Evolutionary conservation across 441 rosid genomes (phyloP), one percentile per base, ranked within the genome.

Genomic region (Eutrema salsugineum): DNA sequence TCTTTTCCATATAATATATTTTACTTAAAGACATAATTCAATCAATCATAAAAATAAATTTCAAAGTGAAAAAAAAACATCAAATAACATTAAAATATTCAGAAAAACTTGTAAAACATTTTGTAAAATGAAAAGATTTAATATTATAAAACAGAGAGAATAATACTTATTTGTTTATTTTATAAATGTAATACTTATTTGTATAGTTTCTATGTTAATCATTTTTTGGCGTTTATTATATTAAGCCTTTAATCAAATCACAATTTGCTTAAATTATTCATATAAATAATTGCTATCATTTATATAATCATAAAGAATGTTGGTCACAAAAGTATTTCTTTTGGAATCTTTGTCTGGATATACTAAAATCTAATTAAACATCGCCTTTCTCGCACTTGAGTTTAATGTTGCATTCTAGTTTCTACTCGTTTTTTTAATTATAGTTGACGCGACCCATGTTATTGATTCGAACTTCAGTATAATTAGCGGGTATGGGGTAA

Each of bases 321-420:
- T 49, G 33, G 4, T 67, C 51, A 47, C 15, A 60, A 55, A 61
- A 54, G 55, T 59, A 39, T 54, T 35, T 61, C 54, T 36, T 60
- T 44, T 68, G 56, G 78, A 68, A 75, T 75, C 69, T 55, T 65
- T 46, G 3, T 17, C 4, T 61, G 51, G 15, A 63, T 63, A 62
- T 63, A 75, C 48, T 75, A 30, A 68, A 60, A 20, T 40, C 2
- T 24, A 44, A 22, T 3, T 33, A 33, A n/a, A 43, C 11, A 1
- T 48, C 20, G 7, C n/a, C 40, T 7, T 17, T 2, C 4, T 48
- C 61, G 9, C 16, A 22, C 44, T 47, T 66, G 15, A 40, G 32
- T 24, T 20, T 32, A 32, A 66, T 50, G 72, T 73, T 68, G 36
- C 56, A 58, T 11, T 73, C 22, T 42, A 14, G 50, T 44, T 33